A percentile compares a stretch with the other conserved stretches of the same genome.
Conservation (phyloP, 2,329 filamentous ascomycete genomes). For the Endoconidiophora polonica region DNA sequence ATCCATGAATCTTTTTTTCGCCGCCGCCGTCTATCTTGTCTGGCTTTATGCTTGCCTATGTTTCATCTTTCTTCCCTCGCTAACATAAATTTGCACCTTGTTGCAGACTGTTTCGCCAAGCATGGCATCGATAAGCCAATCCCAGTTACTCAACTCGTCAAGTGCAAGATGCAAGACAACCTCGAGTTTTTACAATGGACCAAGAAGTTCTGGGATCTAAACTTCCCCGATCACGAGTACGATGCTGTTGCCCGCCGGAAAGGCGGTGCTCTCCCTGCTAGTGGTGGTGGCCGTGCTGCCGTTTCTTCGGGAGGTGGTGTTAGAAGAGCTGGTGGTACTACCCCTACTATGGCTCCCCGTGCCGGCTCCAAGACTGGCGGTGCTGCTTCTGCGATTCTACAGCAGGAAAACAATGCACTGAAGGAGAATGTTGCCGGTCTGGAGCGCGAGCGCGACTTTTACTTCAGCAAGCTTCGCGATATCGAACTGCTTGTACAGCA, state of each 20-base stretch:
- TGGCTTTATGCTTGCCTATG: not conserved
- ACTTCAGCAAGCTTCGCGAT: conserved; percentile 95
- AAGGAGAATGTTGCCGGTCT: conserved; percentile 92
- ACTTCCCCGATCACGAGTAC: conserved; percentile 94
- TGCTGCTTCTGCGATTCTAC: conserved; percentile 47
- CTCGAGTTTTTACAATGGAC: conserved; percentile 96
- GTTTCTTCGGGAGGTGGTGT: conserved; percentile 33
- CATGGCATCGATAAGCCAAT: conserved; percentile 82
- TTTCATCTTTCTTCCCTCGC: conserved; percentile 13
- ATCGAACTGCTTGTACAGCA: conserved; percentile 91
- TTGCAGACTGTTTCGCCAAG: conserved; percentile 62
- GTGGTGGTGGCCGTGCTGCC: conserved; percentile 31
- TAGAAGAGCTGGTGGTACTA: conserved; percentile 39
- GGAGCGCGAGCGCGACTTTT: conserved; percentile 94
- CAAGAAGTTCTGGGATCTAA: conserved; percentile 94
- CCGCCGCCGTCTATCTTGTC: not conserved
- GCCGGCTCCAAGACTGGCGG: conserved; percentile 28
- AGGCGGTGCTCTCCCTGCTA: conserved; percentile 45
- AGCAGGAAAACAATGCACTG: conserved; percentile 71
- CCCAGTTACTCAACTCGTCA: conserved; percentile 74
- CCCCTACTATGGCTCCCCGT: conserved; percentile 36
- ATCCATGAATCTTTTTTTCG: conserved; percentile 2
- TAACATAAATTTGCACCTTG: conserved; percentile 1
- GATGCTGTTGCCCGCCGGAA: conserved; percentile 77
- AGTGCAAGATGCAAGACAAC: conserved; percentile 99